Conservation (phyloP, 179 eudicot genomes). For the Beta corolliflora region DNA sequence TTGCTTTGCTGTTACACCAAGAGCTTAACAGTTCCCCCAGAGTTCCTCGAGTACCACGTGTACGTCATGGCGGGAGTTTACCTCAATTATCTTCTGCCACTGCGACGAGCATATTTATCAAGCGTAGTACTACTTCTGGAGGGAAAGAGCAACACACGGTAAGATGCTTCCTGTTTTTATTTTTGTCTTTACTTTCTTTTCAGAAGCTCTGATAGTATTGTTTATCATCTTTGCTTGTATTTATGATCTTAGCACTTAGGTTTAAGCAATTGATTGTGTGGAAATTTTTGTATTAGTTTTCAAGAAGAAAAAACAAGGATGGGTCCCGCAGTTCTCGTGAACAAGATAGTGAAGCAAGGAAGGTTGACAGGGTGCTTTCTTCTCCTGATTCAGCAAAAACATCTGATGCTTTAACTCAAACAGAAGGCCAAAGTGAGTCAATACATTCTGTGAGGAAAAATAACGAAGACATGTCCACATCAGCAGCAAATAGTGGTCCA, state of each 20-base stretch:
- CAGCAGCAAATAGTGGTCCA: slow-evolving; percentile 48
- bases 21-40: slow-evolving; percentile 98
- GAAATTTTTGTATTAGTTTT: slow-evolving; percentile 43
- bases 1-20: slow-evolving; percentile 93
- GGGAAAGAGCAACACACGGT: slow-evolving; percentile 70
- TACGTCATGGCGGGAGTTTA: slow-evolving; percentile 80
- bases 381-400: slow-evolving; percentile 53
- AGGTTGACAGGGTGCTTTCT: slow-evolving; percentile 46
- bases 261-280: slow-evolving; percentile 15
- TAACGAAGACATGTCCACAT: slow-evolving; percentile 38
- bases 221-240: slow-evolving; percentile 6
- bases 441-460: slow-evolving; percentile 45
- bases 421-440: slow-evolving; percentile 52
- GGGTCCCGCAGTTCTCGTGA: slow-evolving; percentile 55
- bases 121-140: slow-evolving; percentile 73
- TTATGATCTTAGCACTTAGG: neutral
- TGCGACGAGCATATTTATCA: slow-evolving; percentile 61
- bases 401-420: slow-evolving; percentile 45
- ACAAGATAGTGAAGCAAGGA: slow-evolving; percentile 55
- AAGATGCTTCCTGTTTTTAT: slow-evolving; percentile 26
- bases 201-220: neutral
- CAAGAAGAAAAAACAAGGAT: slow-evolving; percentile 71
- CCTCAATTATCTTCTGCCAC: slow-evolving; percentile 76
- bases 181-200: slow-evolving; percentile 2
- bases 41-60: slow-evolving; percentile 96